Percentiles rank a stretch among this genome's conserved stretches.
phyloP scores from a whole-genome alignment of 1,284 basidiomycete species.

The Cutaneotrichosporon sp. region DNA sequence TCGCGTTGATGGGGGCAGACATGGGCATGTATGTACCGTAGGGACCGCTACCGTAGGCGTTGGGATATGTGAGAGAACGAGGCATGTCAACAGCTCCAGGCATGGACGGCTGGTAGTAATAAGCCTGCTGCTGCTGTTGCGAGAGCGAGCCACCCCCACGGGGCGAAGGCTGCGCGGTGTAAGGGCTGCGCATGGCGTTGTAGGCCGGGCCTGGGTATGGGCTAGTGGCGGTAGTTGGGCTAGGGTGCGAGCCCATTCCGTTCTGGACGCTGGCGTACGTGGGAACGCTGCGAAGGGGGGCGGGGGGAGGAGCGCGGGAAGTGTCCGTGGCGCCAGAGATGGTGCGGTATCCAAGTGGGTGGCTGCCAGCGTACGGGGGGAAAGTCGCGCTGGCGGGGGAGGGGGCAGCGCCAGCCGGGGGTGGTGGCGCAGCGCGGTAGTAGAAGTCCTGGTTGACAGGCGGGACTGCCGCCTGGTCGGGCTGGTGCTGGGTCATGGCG shows the following conservation, averaged over 20 bases:
- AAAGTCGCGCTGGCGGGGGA: slow-evolving; percentile 19
- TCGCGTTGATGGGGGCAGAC: slow-evolving; percentile 10
- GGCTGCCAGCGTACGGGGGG: slow-evolving; percentile 32
- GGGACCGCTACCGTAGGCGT: slow-evolving; percentile 26
- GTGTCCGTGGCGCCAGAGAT: slow-evolving; percentile 37
- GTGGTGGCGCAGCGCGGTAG: slow-evolving; percentile 10
- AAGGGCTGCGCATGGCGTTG: slow-evolving; percentile 17
- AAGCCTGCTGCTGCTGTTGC: slow-evolving; percentile 17
- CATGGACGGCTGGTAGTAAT: slow-evolving; percentile 28
- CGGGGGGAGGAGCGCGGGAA: slow-evolving; percentile 28
- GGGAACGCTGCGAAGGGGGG: slow-evolving; percentile 27
- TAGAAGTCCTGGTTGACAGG: slow-evolving; percentile 29
- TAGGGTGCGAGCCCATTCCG: slow-evolving; percentile 3
- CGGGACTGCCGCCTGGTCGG: slow-evolving; percentile 3
- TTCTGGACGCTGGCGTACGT: slow-evolving; percentile 15
- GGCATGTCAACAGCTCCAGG: slow-evolving; percentile 44
- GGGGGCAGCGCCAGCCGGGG: slow-evolving; percentile 13
- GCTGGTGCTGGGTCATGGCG: neutral
- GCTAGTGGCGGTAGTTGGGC: slow-evolving; percentile 19
- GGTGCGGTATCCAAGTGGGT: slow-evolving; percentile 42
- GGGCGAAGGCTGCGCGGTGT: slow-evolving; percentile 21
- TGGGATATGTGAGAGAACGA: slow-evolving; percentile 46
- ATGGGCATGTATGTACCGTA: slow-evolving; percentile 30
- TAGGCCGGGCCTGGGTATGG: slow-evolving; percentile 19
- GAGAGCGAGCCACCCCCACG: slow-evolving; percentile 12